Evolutionary conservation across 2,329 filamentous ascomycete genomes (phyloP), one percentile per base, ranked within the genome.

Genomic region (Colletotrichum liaoningense): DNA sequence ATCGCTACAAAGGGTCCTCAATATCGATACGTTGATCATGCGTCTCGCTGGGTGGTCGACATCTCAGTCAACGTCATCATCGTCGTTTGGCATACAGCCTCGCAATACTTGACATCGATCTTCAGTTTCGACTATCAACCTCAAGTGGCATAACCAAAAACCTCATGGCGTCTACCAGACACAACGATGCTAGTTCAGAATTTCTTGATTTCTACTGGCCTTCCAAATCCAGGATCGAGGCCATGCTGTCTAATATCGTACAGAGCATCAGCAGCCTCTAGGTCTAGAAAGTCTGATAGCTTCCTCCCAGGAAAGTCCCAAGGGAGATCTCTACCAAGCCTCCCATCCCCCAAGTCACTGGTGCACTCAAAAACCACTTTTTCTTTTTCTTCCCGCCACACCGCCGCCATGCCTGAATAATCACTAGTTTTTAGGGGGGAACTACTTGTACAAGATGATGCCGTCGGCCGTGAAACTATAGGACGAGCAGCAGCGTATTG

Each of bases 371-470:
- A 52, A 28, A 46, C 67, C 16, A 55, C 64, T 57, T 55, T 33
- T 56, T 54, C n/a, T 57, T 72, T 59, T 63, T 30, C 58, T 69
- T 55, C 60, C 60, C 54, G 38, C 69, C 54, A 58, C 14, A 67
- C 70, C 55, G 59, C 42, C 55, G 55, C 70, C 70, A 73, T 73
- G 70, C 70, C 55, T 59, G 46, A 73, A 70, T 63, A 63, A 60
- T 35, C 42, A 73, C 55, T 73, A 64, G 22, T 69, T 69, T 70
- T 69, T 65, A 28, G 49, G 49, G 55, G 63, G 63, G 54, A 38
- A 54, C 55, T 70, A 64, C 42, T 62, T 56, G 62, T 73, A 73
- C 66, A 73, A 73, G n/a, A 49, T n/a, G 54, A 70, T 70, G 70
- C 70, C 46, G 14, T 64, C 59, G 70, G 46, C 67, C 66, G 70